Percentiles rank a stretch among this genome's conserved stretches.
Evolutionary conservation across 2,329 filamentous ascomycete genomes (phyloP).

Genomic region (Tolypocladium ovalisporum): DNA sequence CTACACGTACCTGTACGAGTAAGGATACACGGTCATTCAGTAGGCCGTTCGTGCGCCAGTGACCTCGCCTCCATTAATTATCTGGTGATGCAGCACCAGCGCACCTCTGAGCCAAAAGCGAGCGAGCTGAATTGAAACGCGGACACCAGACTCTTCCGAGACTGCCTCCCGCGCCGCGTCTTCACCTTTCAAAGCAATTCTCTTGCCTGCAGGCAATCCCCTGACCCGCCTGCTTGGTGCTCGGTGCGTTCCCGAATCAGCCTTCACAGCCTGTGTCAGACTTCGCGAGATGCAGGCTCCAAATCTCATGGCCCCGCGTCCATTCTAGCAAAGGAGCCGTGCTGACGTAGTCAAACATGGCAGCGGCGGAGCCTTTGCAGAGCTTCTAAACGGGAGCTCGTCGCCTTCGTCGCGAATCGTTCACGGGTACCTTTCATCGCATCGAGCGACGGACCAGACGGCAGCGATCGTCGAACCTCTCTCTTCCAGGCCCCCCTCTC

Average conservation of each 20-base stretch:
- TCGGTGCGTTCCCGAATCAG: not conserved
- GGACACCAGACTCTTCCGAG: no score
- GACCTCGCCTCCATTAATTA: not conserved
- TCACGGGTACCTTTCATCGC: not conserved
- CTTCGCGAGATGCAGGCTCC: not conserved
- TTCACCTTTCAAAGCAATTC: not conserved
- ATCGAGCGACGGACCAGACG: not conserved
- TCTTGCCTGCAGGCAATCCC: not conserved
- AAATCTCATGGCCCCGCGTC: not conserved
- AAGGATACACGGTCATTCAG: no score
- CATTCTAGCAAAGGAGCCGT: not conserved
- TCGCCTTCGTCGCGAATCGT: not conserved
- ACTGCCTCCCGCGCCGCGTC: not conserved
- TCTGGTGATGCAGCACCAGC: not conserved
- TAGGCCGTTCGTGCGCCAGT: not conserved
- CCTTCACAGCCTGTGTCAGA: not conserved
- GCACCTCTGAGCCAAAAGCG: not conserved
- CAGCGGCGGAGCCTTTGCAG: not conserved
- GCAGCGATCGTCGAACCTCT: not conserved
- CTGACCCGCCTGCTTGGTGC: not conserved
- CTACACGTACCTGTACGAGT: no score
- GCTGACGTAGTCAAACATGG: not conserved
- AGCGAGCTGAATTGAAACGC: no score
- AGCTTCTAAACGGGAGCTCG: not conserved
- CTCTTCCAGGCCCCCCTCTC: not conserved